phyloP scores from a whole-genome alignment of 202 grass and related monocot genomes.

The Bolboschoenoplectus hybrid region DNA sequence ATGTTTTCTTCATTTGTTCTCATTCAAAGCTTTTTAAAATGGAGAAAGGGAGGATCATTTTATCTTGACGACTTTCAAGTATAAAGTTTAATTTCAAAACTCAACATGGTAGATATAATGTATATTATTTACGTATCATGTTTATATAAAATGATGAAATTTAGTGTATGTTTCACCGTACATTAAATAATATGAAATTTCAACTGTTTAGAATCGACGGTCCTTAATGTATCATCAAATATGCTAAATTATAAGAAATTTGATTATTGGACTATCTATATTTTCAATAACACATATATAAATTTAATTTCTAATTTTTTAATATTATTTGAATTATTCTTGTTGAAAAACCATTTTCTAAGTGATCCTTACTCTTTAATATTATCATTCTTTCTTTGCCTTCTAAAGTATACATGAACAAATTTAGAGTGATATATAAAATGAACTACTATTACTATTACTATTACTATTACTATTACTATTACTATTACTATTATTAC shows the following conservation, averaged over 20 bases:
- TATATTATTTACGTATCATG: background rate
- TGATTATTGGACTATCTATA: too few relatives aligned
- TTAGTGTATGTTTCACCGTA: background rate
- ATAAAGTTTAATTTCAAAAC: background rate
- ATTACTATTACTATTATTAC: too few relatives aligned
- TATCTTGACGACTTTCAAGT: too few relatives aligned
- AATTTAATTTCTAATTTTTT: too few relatives aligned
- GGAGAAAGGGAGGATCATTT: too few relatives aligned
- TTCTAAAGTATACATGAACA: too few relatives aligned
- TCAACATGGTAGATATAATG: background rate
- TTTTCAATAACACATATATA: too few relatives aligned
- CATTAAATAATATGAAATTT: background rate
- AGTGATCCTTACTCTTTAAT: background rate
- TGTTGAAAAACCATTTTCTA: too few relatives aligned
- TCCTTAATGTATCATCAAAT: background rate
- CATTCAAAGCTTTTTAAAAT: background rate
- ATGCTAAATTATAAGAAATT: too few relatives aligned
- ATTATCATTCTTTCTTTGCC: background rate
- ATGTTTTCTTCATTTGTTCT: background rate
- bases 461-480: too few relatives aligned
- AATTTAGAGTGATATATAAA: background rate
- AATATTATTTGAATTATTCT: too few relatives aligned
- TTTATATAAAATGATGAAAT: background rate
- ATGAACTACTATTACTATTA: background rate
- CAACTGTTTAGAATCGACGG: background rate